Evolutionary conservation across 106 monocot genomes (phyloP), one percentile per base, ranked within the genome.

Genomic region (Posidonia australis): DNA sequence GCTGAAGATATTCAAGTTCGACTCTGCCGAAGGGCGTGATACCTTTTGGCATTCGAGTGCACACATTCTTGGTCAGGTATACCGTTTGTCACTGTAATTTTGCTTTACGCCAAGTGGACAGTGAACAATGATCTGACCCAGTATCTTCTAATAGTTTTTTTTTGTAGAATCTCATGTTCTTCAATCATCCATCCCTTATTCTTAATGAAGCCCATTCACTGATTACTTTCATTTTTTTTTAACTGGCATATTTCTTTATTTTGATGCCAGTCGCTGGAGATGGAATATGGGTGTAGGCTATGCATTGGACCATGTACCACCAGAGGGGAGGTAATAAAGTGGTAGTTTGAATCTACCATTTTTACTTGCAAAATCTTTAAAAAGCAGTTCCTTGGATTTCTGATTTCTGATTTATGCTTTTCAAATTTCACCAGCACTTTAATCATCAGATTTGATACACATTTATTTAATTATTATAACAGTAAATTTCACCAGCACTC

Each of bases 1-100:
- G 10, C 61, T 99, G 70, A 88, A 88, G 69, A 32, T 99, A 41
- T 90, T 91, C 54, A 91, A 87, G 66, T 91, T 85, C 72, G 85
- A 92, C 41, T 77, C 77, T 41, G 57, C 81, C 62, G 91, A 99
- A 79, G 98, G 98, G 18, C 84, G 91, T 48, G 91, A 99, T 66
- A 99, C 98, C 14, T 91, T 99, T 74, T 99, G 98, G 98, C 98
- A 99, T 76, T 99, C 98, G 3, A 99, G 98, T 76, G 98, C 98
- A 65, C 98, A 99, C 74, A 99, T 99, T 47, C 87, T 99, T 70
- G 91, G 98, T 48, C 74, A 99, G 90, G 96, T 98, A 61, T 47
- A n/a, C 60, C 46, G 7, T 47, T 42, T 44, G 43, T 16, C 20
- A 62, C 13, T 19, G n/a, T 29, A 29, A 21, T 62, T 58, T 27